Evolutionary conservation across 2,329 filamentous ascomycete genomes (phyloP).

Genomic region (Aspergillus alliaceus): DNA sequence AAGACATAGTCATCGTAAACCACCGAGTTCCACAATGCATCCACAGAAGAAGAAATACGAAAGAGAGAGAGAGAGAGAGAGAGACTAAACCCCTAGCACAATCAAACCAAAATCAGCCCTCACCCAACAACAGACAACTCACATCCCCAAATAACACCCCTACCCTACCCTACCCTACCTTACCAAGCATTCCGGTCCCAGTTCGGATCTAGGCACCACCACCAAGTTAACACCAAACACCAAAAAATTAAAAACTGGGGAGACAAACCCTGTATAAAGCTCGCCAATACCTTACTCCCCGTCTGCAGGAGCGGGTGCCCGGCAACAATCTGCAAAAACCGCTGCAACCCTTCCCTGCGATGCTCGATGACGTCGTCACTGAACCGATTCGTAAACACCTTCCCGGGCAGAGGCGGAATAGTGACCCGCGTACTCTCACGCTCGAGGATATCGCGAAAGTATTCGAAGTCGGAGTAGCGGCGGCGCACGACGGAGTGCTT

Average conservation of each 20-base stretch:
- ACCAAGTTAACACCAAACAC: conserved; percentile 6
- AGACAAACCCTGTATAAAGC: conserved; percentile 86
- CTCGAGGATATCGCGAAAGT: conserved; percentile 97
- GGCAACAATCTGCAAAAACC: conserved; percentile 96
- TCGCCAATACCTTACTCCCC: conserved; percentile 91
- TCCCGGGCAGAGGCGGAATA: conserved; percentile 92
- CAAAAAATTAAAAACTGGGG: neutral
- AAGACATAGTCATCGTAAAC: neutral
- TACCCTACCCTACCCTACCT: conserved; percentile 7
- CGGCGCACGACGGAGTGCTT: conserved; percentile 83
- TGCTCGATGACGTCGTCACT: conserved; percentile 98
- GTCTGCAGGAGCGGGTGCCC: conserved; percentile 96
- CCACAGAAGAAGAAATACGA: neutral
- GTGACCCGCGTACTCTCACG: conserved; percentile 91
- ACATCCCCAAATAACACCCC: too few relatives aligned
- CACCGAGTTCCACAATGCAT: neutral
- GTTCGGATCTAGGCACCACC: conserved; percentile 47
- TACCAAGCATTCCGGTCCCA: conserved; percentile 92
- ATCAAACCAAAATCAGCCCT: neutral
- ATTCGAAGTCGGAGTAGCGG: conserved; percentile 97
- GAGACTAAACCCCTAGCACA: too few relatives aligned
- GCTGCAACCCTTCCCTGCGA: conserved; percentile 82
- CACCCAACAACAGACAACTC: too few relatives aligned
- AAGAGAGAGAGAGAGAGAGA: neutral
- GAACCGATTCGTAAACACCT: conserved; percentile 97